Base-by-base conservation (phyloP, 805 yeast genomes). In the Lipomyces spencermartinsiae region DNA sequence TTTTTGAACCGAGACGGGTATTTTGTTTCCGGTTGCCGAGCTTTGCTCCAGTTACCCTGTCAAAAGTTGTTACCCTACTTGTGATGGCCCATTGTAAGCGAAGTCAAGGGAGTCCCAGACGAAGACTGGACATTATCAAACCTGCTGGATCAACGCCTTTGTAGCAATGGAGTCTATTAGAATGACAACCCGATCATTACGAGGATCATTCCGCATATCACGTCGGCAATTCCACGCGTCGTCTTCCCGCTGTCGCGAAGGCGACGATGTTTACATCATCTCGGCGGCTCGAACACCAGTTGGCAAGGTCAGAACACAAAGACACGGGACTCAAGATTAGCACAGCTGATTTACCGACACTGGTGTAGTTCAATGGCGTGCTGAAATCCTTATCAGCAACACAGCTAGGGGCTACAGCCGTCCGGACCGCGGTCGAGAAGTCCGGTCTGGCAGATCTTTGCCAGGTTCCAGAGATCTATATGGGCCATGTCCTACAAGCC, bases 401-500 rank as follows among this genome's bases (percentile, higher is more conserved):
- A 65, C 97, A 93, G 75, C 84, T 93, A 66, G 98, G 98, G 62
- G 86, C 92, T 34, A 88, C 88, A 71, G 97, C 97, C 56, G 95
- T 93, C 69, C 87, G 86, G 72, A 89, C 94, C 61, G 98, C 97
- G 7, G 81, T 94, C 66, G 90, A 82, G 65, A 57, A 67, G 76
- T 97, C 97, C 67, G 86, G 88, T 77, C 85, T 94, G 80, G 83
- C 89, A 69, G 61, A 66, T 58, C 59, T 53, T 19, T 25, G 64
- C 2, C 62, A 62, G 16, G 95, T 91, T 65, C 97, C 93, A 72
- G 98, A 94, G 80, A 88, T 94, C 77, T 85, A 90, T 76, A 93
- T 93, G 78, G 99, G 99, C 76, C 91, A 92, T 76, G 99, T 93
- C 61, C 81, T 92, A 76, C 91, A 91, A 76, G 98, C 98, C 71